Conservation (phyloP, 768 basidiomycete genomes). For the Kwoniella dejecticola region DNA sequence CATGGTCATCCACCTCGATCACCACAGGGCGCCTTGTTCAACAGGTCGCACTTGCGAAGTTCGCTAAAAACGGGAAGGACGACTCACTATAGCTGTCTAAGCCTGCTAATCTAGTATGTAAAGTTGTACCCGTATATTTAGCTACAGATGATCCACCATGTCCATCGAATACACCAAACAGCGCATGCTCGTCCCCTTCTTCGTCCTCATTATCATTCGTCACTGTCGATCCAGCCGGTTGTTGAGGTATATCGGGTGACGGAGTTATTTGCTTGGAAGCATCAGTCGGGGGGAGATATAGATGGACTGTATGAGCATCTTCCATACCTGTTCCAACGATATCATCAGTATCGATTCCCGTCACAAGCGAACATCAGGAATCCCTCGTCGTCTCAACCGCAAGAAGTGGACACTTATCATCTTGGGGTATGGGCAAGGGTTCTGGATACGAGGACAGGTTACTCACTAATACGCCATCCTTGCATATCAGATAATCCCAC, state of each 20-base stretch:
- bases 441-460: too few relatives aligned
- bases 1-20: too few relatives aligned
- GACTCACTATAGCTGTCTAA: slow-evolving; percentile 52
- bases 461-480: slow-evolving; percentile 97
- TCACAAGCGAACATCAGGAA: not conserved
- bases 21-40: too few relatives aligned
- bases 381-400: too few relatives aligned
- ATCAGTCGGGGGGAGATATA: slow-evolving; percentile 61
- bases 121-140: slow-evolving; percentile 53
- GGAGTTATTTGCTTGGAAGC: slow-evolving; percentile 23
- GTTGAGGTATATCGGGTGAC: slow-evolving; percentile 38
- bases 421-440: too few relatives aligned
- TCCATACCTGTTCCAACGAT: slow-evolving; percentile 75
- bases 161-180: slow-evolving; percentile 97
- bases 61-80: not conserved
- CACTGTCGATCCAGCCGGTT: slow-evolving; percentile 51
- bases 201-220: slow-evolving; percentile 60
- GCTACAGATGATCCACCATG: slow-evolving; percentile 76
- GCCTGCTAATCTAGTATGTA: slow-evolving; percentile 47
- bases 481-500: slow-evolving; percentile 96
- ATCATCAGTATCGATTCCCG: not conserved
- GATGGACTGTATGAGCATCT: slow-evolving; percentile 79
- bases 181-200: slow-evolving; percentile 60
- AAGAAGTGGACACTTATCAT: too few relatives aligned
- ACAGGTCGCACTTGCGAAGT: too few relatives aligned